A percentile compares a stretch with the other conserved stretches of the same genome.
phyloP scores from a whole-genome alignment of 1,284 basidiomycete genomes.

The Phaffia rhodozyma region DNA sequence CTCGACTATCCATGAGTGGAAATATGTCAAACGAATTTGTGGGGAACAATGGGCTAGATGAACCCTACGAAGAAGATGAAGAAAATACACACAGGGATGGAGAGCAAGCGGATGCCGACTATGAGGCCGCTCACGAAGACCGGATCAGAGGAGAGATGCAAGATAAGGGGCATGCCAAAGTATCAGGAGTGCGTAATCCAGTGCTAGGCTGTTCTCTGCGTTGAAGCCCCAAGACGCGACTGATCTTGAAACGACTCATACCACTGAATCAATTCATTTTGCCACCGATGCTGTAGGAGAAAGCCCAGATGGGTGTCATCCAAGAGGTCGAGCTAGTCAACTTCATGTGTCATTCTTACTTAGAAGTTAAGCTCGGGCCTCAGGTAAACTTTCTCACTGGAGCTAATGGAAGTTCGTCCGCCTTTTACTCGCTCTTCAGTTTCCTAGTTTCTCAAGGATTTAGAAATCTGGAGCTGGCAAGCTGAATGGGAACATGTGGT shows the following conservation, averaged over 20 bases:
- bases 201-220: background rate
- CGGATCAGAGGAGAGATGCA: constrained; percentile 4
- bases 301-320: constrained; percentile 76
- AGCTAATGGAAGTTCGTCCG: constrained; percentile 41
- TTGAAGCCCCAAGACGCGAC: background rate
- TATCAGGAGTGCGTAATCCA: background rate
- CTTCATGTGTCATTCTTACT: constrained; percentile 91
- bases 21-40: background rate
- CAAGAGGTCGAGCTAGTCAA: constrained; percentile 74
- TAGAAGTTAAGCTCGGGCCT: constrained; percentile 65
- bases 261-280: background rate
- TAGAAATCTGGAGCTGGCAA: background rate
- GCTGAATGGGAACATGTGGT: background rate
- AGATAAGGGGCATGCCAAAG: background rate
- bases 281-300: constrained; percentile 39
- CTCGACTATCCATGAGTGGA: background rate
- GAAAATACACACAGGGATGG: background rate
- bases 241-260: background rate
- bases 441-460: background rate
- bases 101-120: background rate
- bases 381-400: constrained; percentile 98
- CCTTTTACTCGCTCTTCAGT: background rate
- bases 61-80: background rate
- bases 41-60: background rate
- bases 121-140: background rate